Evolutionary conservation across 257 asterid species (phyloP), one percentile per base, ranked within the genome.

Genomic region (Cinchona pubescens): DNA sequence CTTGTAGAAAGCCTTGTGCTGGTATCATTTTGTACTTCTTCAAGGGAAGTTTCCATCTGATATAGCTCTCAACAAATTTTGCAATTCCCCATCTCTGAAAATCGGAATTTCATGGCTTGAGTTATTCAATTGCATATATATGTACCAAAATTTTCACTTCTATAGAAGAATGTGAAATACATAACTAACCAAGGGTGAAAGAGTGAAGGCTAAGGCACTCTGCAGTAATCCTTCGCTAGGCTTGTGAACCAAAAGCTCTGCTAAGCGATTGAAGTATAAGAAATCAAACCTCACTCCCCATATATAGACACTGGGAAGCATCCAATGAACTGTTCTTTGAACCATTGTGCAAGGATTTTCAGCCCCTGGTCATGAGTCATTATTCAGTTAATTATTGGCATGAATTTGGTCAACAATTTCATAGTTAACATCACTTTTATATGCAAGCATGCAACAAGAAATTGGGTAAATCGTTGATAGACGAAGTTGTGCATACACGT

Each of bases 211-310:
- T 59, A 86, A 3, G 45, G 78, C 48, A 74, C 85, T 76, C 23
- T 70, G 77, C 0, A 84, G 27, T 23, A 83, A 23, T 2, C 87
- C 85, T 82, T 92, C 86, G 4, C 92, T 91, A 11, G 96, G 97
- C 82, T 90, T 92, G 67, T 92, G 97, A 80, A 90, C 80, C 86
- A 85, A 51, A 21, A 92, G 88, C 83, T 90, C 96, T 3, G 85
- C 25, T 49, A 90, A 88, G 1, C 97, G 92, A 69, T 55, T 85
- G 67, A 81, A 68, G 78, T 72, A 79, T 43, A 88, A 73, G 27
- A 12, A 78, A 19, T 79, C 85, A 9, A 86, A 58, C 68, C 48
- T 66, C 7, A 86, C 82, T 3, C 90, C 92, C 89, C 90, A 86
- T 7, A 84, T 51, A 0, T 35, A 19, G 0, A 45, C 63, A 63